Percentiles rank a stretch among this genome's conserved stretches.
These are phyloP conservation scores for Tricharina praecox DNA, from an alignment of 495 filamentous ascomycete genomes.

Conservation along the genomic window DNA sequence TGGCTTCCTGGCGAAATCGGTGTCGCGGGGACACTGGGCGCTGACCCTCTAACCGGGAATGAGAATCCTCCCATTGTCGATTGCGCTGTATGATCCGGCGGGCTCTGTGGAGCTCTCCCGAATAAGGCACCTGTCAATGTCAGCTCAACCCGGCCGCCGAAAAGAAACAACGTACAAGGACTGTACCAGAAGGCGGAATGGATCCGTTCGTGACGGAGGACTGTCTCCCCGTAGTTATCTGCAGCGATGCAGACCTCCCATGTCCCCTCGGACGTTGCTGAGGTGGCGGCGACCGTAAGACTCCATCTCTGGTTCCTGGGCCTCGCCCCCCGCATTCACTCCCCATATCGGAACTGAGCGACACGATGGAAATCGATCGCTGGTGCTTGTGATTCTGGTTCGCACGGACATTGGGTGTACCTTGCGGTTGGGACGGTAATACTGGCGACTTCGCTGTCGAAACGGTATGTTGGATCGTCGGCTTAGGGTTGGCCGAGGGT, in stretches of 20 bases:
- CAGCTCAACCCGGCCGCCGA: neutral
- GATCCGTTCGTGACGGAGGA: conserved; percentile 15
- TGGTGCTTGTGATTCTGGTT: conserved; percentile 41
- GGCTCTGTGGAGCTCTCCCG: neutral
- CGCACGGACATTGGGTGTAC: conserved; percentile 5
- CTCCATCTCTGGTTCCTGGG: conserved; percentile 27
- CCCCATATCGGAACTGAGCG: conserved; percentile 50
- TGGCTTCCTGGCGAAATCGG: conserved; percentile 13
- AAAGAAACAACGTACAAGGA: conserved; percentile 2
- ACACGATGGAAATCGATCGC: conserved; percentile 88
- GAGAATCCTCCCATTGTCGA: conserved; percentile 13
- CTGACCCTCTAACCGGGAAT: conserved; percentile 12
- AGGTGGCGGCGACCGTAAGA: conserved; percentile 17
- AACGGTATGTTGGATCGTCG: conserved; percentile 18
- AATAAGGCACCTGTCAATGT: conserved; percentile 1
- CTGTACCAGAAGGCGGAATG: conserved; percentile 20
- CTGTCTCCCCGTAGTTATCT: conserved; percentile 20
- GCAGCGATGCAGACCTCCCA: conserved; percentile 22
- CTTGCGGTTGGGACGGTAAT: conserved; percentile 6
- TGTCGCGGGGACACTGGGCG: conserved; percentile 12
- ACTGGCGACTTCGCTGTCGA: conserved; percentile 10
- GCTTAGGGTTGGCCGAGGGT: conserved; percentile 34
- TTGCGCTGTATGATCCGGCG: conserved; percentile 16
- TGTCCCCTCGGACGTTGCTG: conserved; percentile 17
- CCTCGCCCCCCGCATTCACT: conserved; percentile 28